Percentiles rank a stretch among this genome's conserved stretches.
These are phyloP conservation scores for Strobilomyces echinocephalus DNA, from an alignment of 768 basidiomycete species.

Conservation along the genomic window DNA sequence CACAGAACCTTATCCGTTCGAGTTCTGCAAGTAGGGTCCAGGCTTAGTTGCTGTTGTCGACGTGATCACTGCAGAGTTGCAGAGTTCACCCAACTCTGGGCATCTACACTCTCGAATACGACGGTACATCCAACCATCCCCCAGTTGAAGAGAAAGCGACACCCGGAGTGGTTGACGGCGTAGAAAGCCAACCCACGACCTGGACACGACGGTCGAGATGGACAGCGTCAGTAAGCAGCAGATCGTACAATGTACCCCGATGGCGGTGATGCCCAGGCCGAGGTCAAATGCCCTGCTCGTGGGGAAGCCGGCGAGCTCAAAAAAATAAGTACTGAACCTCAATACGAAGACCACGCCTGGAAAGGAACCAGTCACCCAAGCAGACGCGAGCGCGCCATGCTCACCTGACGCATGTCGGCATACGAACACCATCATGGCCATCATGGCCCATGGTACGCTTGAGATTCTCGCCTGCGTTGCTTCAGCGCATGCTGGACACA, in stretches of 20 bases:
- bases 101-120: too few relatives aligned
- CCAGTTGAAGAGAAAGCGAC: constrained; percentile 27
- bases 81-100: too few relatives aligned
- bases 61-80: too few relatives aligned
- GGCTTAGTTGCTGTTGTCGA: too few relatives aligned
- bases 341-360: constrained; percentile 26
- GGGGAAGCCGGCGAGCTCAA: constrained; percentile 33
- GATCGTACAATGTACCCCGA: constrained; percentile 14
- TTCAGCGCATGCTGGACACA: neutral
- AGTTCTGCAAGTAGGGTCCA: neutral
- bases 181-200: constrained; percentile 27
- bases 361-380: neutral
- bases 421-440: constrained; percentile 31
- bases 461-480: constrained; percentile 1
- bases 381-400: neutral
- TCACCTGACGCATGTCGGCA: constrained; percentile 25
- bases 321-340: constrained; percentile 32
- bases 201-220: neutral
- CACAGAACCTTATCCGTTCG: neutral
- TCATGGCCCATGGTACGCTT: constrained; percentile 24
- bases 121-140: constrained; percentile 21
- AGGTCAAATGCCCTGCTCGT: constrained; percentile 29
- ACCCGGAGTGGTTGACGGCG: constrained; percentile 20
- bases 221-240: neutral
- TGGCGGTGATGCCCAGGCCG: constrained; percentile 26